Evolutionary conservation across 2,329 filamentous ascomycete genomes (phyloP), one percentile per base, ranked within the genome.

Genomic region (Aspergillus phoenicis): DNA sequence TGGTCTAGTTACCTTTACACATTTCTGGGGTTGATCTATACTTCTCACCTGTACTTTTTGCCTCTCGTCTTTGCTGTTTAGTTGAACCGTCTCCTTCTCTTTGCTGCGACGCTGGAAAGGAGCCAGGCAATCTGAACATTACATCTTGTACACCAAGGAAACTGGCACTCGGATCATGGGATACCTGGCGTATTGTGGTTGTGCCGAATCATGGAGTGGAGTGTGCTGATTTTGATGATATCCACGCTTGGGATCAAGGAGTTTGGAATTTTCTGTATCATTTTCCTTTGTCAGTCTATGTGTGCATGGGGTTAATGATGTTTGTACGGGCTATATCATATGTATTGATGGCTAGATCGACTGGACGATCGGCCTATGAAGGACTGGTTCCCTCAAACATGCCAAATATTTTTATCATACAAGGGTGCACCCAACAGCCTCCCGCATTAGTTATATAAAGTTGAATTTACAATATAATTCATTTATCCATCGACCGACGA

Each of bases 151-250:
- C 43, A 56, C 53, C 15, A 56, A 45, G 53, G 20, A 17, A 30
- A 30, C 26, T 39, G 30, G n/a, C n/a, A 26, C 47, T 51, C 2
- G 17, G 57, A 51, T 24, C 39, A 58, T 53, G 57, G 52, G 58
- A 52, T 60, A 49, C 47, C 28, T 60, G 58, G 58, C 52, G 58
- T 47, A 57, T 49, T 36, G 58, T 55, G 52, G 43, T 56, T 24
- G 43, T 60, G 45, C 52, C 28, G 58, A 33, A 43, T 17, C 47
- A 47, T 47, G 53, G 41, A n/a, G 53, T 56, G 39, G 24, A 26
- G 53, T 56, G 39, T 33, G 30, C 15, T 24, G 39, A 11, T 43
- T 56, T 30, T 47, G 43, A 56, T 47, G 53, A 56, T 56, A 56
- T 56, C 53, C 53, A 56, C 53, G 47, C 36, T 33, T 15, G 28